Evolutionary conservation across 148 eudicot species (phyloP), one percentile per base, ranked within the genome.

Genomic region (Pharnaceum exiguum): DNA sequence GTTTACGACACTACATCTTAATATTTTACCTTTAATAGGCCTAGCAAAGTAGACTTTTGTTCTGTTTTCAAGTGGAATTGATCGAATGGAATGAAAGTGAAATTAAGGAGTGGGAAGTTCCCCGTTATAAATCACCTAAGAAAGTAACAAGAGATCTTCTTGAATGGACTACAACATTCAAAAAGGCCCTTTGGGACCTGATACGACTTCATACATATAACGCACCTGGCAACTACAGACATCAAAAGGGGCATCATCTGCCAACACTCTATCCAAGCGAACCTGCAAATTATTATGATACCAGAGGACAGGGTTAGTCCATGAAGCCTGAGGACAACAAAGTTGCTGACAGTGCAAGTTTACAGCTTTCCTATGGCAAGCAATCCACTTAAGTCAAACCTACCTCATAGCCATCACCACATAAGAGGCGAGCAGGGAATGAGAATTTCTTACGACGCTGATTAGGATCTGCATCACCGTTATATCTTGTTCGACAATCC

Each of bases 371-470:
- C 21, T 52, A 27, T 27, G 54, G 28, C 54, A 19, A 56, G 5
- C 0, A 48, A 23, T 17, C n/a, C 6, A 57, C 12, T 44, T 21
- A 3, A n/a, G 51, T 37, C 51, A 33, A 11, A 58, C 5, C 62
- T 68, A 93, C 99, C 95, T 93, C 99, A 73, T 68, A 93, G 70
- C 99, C 89, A 77, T 93, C 99, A 46, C 99, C 99, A 66, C 99
- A 88, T 3, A 93, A 45, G 43, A 93, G 96, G 39, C 91, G 83
- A 1, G 95, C 99, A 71, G 96, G 99, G 62, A 93, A 93, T 33
- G 89, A 58, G 68, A 83, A 93, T 66, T 83, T 93, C 55, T 86
- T 89, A 23, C 99, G 90, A 39, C 96, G 96, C 62, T 83, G 91
- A 77, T 86, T 81, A 68, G 86, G 91, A 42, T 93, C 99, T 11